Evolutionary conservation across 2,329 filamentous ascomycete genomes (phyloP), one percentile per base, ranked within the genome.

Genomic region (Aspergillus tubingensis): DNA sequence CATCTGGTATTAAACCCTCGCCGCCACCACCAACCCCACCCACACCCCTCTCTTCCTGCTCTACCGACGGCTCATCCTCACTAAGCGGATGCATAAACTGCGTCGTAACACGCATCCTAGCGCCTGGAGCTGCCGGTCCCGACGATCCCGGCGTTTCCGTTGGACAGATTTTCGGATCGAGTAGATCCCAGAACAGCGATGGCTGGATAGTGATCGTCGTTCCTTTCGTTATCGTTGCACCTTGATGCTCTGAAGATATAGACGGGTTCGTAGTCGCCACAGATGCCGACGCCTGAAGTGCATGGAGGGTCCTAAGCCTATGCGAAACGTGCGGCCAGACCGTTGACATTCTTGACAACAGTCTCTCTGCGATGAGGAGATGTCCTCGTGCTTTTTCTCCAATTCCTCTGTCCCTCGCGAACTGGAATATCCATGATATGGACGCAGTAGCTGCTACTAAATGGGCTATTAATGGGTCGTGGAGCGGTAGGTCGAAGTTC

Each of bases 361-460:
- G 19, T 3, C 23, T 13, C 4, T 56, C 53, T 10, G 41, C 51
- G 17, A 39, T 7, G 6, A n/a, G 8, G 17, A 60, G 55, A 17
- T 60, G 53, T 2, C 25, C 25, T 25, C 32, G 38, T n/a, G 53
- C 52, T 19, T 11, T 56, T 6, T 52, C 23, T 7, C 53, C 44
- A 4, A 54, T 39, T 8, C 17, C 21, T 17, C 51, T 25, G 8
- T 62, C 60, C 17, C 38, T 53, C 5, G 60, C 60, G 49, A 62
- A 57, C 5, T 54, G 52, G 23, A 62, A 62, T 3, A 62, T 48
- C 60, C 60, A 62, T 13, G 54, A 53, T 15, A 59, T 53, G 1
- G 60, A 59, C 3, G 60, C 60, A 8, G 57, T 41, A 1, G 54
- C 51, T 1, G 52, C 60, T 8, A 62, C 41, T 3, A 52, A n/a